Conservation (phyloP, 1,139 yeast species). For the Pichia terricola region DNA sequence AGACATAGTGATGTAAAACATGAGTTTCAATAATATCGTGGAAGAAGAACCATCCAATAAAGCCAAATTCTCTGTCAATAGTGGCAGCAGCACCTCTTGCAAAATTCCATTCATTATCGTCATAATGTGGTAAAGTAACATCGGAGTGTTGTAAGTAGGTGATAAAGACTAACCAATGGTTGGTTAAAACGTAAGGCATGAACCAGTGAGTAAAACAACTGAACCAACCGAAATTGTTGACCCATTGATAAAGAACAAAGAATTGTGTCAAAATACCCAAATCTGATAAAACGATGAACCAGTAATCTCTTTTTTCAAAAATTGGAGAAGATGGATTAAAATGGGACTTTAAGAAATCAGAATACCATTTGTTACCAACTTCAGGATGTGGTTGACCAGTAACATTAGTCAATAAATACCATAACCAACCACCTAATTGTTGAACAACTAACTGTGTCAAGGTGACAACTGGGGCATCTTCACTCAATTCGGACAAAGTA, state of each 20-base stretch:
- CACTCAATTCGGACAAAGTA: conserved; percentile 37
- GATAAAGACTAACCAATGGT: conserved; percentile 58
- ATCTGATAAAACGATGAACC: conserved; percentile 46
- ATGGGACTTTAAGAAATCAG: conserved; percentile 30
- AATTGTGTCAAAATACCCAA: conserved; percentile 38
- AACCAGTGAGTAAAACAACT: conserved; percentile 42
- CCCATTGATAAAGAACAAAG: conserved; percentile 40
- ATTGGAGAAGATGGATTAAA: conserved; percentile 46
- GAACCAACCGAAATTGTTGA: conserved; percentile 38
- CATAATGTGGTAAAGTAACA: conserved; percentile 49
- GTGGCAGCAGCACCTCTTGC: conserved; percentile 64
- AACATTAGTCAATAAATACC: conserved; percentile 40
- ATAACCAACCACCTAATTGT: conserved; percentile 47
- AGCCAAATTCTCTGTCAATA: conserved; percentile 54
- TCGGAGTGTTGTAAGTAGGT: conserved; percentile 56
- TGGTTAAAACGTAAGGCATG: conserved; percentile 46
- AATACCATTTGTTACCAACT: conserved; percentile 15
- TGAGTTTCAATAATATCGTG: conserved; percentile 60
- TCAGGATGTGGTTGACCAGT: conserved; percentile 43
- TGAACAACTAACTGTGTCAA: conserved; percentile 36
- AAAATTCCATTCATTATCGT: conserved; percentile 48
- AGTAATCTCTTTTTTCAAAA: conserved; percentile 45
- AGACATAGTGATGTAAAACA: conserved; percentile 52
- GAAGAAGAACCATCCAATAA: conserved; percentile 47
- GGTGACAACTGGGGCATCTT: conserved; percentile 47